A percentile compares a stretch with the other conserved stretches of the same genome.
Evolutionary conservation across 495 filamentous ascomycete genomes (phyloP).

Genomic region (Evernia prunastri): DNA sequence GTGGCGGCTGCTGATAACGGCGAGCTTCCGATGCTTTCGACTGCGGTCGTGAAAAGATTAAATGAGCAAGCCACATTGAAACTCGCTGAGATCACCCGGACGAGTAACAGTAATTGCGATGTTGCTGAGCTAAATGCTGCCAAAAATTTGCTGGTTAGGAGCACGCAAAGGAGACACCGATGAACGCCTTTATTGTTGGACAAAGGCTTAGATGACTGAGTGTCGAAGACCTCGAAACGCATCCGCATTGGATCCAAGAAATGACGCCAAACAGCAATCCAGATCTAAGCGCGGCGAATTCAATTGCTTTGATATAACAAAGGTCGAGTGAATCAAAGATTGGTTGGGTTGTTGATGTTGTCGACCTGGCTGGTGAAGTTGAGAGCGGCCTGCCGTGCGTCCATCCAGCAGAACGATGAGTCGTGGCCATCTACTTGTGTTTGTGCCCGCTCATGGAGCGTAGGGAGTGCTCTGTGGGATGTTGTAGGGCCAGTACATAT

Average conservation of each 20-base stretch:
- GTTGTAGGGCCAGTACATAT: neutral
- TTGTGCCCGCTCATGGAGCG: neutral
- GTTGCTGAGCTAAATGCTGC: conserved; percentile 72
- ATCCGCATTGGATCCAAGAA: neutral
- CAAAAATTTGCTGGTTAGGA: conserved; percentile 56
- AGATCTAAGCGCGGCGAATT: neutral
- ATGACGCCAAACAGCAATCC: neutral
- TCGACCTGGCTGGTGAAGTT: neutral
- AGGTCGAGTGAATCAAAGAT: conserved; percentile 4
- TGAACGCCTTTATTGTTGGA: neutral
- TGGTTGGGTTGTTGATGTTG: neutral
- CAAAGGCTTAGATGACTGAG: neutral
- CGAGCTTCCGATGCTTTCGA: conserved; percentile 29
- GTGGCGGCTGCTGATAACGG: conserved; percentile 1
- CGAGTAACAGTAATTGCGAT: conserved; percentile 58
- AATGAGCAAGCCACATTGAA: conserved; percentile 66
- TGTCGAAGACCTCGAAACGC: neutral
- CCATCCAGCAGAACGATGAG: neutral
- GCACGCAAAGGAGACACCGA: conserved; percentile 16
- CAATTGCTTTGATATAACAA: neutral
- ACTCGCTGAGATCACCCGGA: conserved; percentile 67
- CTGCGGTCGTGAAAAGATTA: conserved; percentile 56
- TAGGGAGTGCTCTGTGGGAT: too few relatives aligned
- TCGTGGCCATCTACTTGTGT: neutral
- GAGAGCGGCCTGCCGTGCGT: neutral